These are phyloP conservation scores for Mycena galericulata DNA, from an alignment of 768 basidiomycete species.

Conservation along the genomic window DNA sequence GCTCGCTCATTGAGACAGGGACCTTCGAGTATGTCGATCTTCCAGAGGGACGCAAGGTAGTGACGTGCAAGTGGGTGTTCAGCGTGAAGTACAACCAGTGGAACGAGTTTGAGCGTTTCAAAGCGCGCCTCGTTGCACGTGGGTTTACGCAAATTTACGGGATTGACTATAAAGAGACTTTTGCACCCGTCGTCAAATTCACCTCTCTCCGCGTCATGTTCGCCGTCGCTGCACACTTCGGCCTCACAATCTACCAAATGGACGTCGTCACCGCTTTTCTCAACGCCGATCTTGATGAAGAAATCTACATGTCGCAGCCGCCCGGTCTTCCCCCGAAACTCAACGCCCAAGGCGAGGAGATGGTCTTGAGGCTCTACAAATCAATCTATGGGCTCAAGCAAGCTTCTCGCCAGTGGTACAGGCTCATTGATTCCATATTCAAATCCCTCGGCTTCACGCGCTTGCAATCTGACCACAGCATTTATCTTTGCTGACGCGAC, in stretches of 20 bases:
- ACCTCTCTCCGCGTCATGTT: conserved; percentile 8
- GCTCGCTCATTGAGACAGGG: not conserved
- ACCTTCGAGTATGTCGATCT: not conserved
- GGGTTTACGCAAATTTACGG: conserved; percentile 1
- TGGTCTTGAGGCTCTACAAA: conserved; percentile 1
- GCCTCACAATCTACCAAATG: conserved; percentile 2
- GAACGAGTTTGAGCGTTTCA: conserved; percentile 6
- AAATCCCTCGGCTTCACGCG: conserved; percentile 3
- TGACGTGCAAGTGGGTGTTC: conserved; percentile 12
- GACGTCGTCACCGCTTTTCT: conserved; percentile 2
- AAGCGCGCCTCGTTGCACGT: conserved; percentile 1
- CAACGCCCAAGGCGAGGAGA: not conserved
- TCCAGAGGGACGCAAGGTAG: not conserved
- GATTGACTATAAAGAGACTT: not conserved
- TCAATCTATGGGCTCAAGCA: conserved; percentile 3
- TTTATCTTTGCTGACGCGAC: conserved; percentile 1
- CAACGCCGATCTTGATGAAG: conserved; percentile 2
- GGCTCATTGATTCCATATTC: not conserved
- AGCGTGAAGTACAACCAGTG: not conserved
- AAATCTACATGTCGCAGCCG: conserved; percentile 13
- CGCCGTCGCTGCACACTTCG: not conserved
- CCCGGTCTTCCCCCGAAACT: conserved; percentile 12
- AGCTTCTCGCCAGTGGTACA: not conserved
- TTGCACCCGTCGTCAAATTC: conserved; percentile 1
- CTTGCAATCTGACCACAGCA: conserved; percentile 10